phyloP scores from a whole-genome alignment of 1,139 yeast species.

The Lodderomyces margitis region DNA sequence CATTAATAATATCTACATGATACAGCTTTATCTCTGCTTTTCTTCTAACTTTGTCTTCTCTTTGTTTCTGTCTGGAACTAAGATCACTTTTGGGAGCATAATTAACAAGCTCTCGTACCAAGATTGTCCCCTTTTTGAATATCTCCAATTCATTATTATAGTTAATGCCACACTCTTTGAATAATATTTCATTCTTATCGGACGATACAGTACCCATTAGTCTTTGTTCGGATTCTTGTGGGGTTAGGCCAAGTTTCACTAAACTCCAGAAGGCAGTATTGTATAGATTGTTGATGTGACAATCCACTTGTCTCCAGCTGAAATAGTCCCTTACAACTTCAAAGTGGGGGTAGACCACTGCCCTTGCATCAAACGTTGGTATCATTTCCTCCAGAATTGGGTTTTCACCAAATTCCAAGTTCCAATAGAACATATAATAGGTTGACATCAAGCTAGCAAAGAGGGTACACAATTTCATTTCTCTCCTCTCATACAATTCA shows the following conservation, averaged over 20 bases:
- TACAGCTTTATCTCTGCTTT: conserved; percentile 46
- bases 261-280: conserved; percentile 92
- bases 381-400: conserved; percentile 32
- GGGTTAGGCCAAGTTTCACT: conserved; percentile 70
- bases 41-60: conserved; percentile 37
- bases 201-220: conserved; percentile 72
- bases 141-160: conserved; percentile 89
- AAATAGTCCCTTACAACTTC: conserved; percentile 72
- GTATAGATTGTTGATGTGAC: conserved; percentile 91
- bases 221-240: conserved; percentile 74
- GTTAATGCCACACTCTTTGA: conserved; percentile 73
- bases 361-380: conserved; percentile 91
- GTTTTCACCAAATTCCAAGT: conserved; percentile 50
- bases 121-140: conserved; percentile 79
- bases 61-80: conserved; percentile 48
- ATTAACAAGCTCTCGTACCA: conserved; percentile 51
- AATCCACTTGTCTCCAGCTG: conserved; percentile 95
- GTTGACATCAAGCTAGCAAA: conserved; percentile 83
- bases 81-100: conserved; percentile 18
- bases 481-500: conserved; percentile 75
- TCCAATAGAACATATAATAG: conserved; percentile 70
- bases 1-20: conserved; percentile 60
- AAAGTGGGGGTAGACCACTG: conserved; percentile 76
- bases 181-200: conserved; percentile 87
- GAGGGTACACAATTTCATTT: conserved; percentile 72